Percentiles rank a stretch among this genome's conserved stretches.
phyloP scores from a whole-genome alignment of 1,284 basidiomycete species.

The Ceratobasidium sp. region DNA sequence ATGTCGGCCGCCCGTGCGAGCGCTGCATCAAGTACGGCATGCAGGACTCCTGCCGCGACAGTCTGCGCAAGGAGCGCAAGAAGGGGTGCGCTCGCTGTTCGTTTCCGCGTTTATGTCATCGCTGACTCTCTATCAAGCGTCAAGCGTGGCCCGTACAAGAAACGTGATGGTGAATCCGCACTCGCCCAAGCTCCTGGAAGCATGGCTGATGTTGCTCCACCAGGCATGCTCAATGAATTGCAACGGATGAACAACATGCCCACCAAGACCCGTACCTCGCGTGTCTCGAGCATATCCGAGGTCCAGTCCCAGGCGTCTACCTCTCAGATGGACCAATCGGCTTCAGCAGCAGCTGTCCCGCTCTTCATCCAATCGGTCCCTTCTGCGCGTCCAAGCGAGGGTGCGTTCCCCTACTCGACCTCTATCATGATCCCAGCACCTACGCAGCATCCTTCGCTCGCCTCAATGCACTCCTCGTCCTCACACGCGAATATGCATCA shows the following conservation, averaged over 20 bases:
- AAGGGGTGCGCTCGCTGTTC: slow-evolving; percentile 61
- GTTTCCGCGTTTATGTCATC: background rate
- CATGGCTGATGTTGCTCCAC: slow-evolving; percentile 33
- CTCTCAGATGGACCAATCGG: slow-evolving; percentile 11
- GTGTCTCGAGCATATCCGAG: slow-evolving; percentile 23
- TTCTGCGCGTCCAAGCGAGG: slow-evolving; percentile 20
- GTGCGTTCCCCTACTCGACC: slow-evolving; percentile 18
- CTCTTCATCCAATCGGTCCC: slow-evolving; percentile 20
- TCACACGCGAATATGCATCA: slow-evolving; percentile 36
- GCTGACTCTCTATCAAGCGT: slow-evolving; percentile 52
- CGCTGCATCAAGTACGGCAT: slow-evolving; percentile 88
- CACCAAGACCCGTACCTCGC: slow-evolving; percentile 25
- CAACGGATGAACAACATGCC: slow-evolving; percentile 14
- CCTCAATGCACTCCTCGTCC: slow-evolving; percentile 30
- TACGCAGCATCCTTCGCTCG: slow-evolving; percentile 24
- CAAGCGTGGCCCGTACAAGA: slow-evolving; percentile 92
- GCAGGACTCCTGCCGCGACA: slow-evolving; percentile 81
- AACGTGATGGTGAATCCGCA: slow-evolving; percentile 65
- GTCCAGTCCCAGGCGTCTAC: background rate
- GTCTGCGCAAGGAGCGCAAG: slow-evolving; percentile 83
- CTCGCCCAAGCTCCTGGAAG: background rate
- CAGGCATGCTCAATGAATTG: slow-evolving; percentile 35
- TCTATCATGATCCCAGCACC: slow-evolving; percentile 15
- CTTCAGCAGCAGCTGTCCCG: background rate
- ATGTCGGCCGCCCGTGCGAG: slow-evolving; percentile 85